phyloP scores from a whole-genome alignment of 306 rosid species.

The Elaeagnus macrophylla region DNA sequence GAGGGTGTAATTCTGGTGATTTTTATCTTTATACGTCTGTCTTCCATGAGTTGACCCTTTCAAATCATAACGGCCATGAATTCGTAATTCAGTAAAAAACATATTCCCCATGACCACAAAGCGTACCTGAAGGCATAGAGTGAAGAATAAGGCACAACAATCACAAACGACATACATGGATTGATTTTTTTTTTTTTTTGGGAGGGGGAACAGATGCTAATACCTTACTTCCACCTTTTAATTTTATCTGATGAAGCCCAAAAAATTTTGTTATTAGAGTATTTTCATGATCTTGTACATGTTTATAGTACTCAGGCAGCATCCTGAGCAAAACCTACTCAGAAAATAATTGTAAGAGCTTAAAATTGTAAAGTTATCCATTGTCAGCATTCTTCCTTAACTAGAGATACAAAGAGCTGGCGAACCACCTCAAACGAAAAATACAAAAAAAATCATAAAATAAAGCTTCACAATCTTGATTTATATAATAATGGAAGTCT shows the following conservation, averaged over 20 bases:
- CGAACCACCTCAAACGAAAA: too few relatives aligned
- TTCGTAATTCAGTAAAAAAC: conserved; percentile 81
- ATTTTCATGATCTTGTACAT: conserved; percentile 68
- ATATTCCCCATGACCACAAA: conserved; percentile 98
- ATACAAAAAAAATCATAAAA: too few relatives aligned
- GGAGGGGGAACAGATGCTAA: conserved; percentile 7
- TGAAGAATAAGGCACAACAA: not conserved
- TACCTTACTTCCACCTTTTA: conserved; percentile 83
- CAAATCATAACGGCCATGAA: conserved; percentile 87
- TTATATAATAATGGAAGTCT: too few relatives aligned
- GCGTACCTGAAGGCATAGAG: conserved; percentile 57
- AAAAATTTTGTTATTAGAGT: conserved; percentile 89
- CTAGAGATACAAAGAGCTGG: not conserved
- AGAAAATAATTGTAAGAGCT: not conserved
- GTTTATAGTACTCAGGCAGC: conserved; percentile 77
- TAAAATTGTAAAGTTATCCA: not conserved
- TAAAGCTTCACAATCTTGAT: too few relatives aligned
- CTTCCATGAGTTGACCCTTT: conserved; percentile 93
- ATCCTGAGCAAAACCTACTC: conserved; percentile 74
- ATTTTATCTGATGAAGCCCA: conserved; percentile 82
- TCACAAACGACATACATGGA: too few relatives aligned
- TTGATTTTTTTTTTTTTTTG: too few relatives aligned
- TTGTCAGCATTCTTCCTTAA: conserved; percentile 1
- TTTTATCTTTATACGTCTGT: conserved; percentile 50
- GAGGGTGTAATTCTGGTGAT: conserved; percentile 49